Evolutionary conservation across 2,329 filamentous ascomycete species (phyloP).

Genomic region (Laburnicola sp.): DNA sequence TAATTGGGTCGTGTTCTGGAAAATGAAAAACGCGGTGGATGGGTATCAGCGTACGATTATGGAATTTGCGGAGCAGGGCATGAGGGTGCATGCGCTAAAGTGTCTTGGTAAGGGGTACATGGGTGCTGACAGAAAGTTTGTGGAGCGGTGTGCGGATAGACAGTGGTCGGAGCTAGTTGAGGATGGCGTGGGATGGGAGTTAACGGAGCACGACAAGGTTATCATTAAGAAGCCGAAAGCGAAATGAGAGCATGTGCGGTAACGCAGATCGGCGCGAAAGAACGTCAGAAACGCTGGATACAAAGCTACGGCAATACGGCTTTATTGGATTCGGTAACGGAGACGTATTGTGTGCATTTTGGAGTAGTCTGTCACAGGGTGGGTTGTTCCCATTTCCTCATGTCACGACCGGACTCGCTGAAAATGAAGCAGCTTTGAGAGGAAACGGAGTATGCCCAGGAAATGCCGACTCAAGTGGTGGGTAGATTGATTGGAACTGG

Average conservation of each 20-base stretch:
- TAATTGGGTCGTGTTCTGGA: conserved; percentile 80
- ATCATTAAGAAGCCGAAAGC: conserved; percentile 69
- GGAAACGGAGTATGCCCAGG: too few relatives aligned
- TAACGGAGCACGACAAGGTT: conserved; percentile 68
- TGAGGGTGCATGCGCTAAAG: conserved; percentile 78
- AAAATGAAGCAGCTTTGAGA: too few relatives aligned
- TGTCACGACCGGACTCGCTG: too few relatives aligned
- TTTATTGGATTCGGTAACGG: too few relatives aligned
- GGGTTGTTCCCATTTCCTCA: too few relatives aligned
- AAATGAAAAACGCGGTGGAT: conserved; percentile 71
- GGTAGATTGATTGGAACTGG: conserved; percentile 24
- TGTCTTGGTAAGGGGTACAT: conserved; percentile 84
- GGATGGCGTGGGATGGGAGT: conserved; percentile 82
- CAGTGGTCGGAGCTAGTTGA: conserved; percentile 73
- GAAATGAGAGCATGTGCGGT: conserved; percentile 31
- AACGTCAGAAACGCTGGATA: neutral
- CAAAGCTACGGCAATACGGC: neutral
- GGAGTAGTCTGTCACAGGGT: too few relatives aligned
- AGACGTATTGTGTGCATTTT: too few relatives aligned
- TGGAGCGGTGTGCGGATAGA: conserved; percentile 69
- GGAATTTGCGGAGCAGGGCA: conserved; percentile 75
- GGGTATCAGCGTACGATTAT: conserved; percentile 78
- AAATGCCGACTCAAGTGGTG: too few relatives aligned
- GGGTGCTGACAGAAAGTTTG: conserved; percentile 66
- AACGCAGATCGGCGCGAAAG: neutral